A percentile compares a stretch with the other conserved stretches of the same genome.
These are phyloP conservation scores for Cladorrhinum sp. DNA, from an alignment of 2,329 filamentous ascomycete species.

Conservation along the genomic window DNA sequence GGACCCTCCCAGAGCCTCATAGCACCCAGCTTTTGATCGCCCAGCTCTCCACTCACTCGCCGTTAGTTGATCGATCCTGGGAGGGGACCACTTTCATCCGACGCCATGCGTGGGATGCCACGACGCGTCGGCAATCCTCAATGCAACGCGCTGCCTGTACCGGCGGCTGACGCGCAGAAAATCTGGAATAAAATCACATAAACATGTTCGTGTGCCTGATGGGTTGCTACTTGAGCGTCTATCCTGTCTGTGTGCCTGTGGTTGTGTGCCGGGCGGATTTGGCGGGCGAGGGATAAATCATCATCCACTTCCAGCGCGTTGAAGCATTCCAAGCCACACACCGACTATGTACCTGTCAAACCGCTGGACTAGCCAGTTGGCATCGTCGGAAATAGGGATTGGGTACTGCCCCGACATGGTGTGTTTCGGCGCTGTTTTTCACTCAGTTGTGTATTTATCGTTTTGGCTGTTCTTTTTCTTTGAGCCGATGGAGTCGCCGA, in stretches of 20 bases:
- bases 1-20: slow-evolving; percentile 32
- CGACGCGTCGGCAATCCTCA: slow-evolving; percentile 10
- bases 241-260: too few species aligned
- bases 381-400: background rate
- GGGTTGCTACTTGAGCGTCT: background rate
- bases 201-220: background rate
- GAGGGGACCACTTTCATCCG: slow-evolving; percentile 25
- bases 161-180: slow-evolving; percentile 20
- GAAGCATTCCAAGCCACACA: background rate
- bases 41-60: slow-evolving; percentile 25
- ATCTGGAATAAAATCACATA: background rate
- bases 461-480: background rate
- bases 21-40: slow-evolving; percentile 23
- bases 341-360: background rate
- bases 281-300: slow-evolving; percentile 6
- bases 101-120: slow-evolving; percentile 21
- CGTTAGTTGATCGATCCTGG: slow-evolving; percentile 20
- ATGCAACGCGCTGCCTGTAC: background rate
- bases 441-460: background rate
- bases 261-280: background rate
- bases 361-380: background rate
- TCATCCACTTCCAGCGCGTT: slow-evolving; percentile 2
- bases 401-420: background rate
- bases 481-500: slow-evolving; percentile 1
- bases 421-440: background rate